Conservation (phyloP, 768 basidiomycete species). For the Serendipita vermifera region DNA sequence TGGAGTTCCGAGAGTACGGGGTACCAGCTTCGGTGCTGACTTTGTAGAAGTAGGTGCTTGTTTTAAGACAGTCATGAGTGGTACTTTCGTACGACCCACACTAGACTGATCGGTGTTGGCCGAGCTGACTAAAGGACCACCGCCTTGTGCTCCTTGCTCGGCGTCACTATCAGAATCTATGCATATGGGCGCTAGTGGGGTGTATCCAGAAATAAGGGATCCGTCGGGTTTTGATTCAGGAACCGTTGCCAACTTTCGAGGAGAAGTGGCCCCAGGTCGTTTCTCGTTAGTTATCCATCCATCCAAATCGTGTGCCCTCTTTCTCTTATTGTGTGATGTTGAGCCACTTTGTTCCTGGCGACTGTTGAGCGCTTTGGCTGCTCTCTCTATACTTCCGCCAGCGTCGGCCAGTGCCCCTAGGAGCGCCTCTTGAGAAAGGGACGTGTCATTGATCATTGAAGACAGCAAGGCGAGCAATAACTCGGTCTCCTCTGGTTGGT, state of each 20-base stretch:
- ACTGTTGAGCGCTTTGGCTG: slow-evolving; percentile 32
- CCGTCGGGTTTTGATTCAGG: slow-evolving; percentile 14
- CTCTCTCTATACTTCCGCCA: slow-evolving; percentile 42
- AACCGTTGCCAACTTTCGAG: neutral
- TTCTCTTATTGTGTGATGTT: slow-evolving; percentile 34
- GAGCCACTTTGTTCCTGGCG: slow-evolving; percentile 15
- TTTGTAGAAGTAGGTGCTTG: slow-evolving; percentile 33
- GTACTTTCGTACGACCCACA: slow-evolving; percentile 11
- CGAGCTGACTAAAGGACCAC: slow-evolving; percentile 13
- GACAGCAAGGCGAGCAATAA: slow-evolving; percentile 52
- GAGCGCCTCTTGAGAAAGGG: slow-evolving; percentile 30
- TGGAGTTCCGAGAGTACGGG: slow-evolving; percentile 50
- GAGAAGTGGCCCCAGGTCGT: neutral
- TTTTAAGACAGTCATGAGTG: slow-evolving; percentile 42
- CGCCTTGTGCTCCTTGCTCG: neutral
- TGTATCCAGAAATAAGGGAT: neutral
- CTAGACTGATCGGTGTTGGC: slow-evolving; percentile 7
- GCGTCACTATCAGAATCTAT: neutral
- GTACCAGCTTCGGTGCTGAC: slow-evolving; percentile 35
- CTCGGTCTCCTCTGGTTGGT: slow-evolving; percentile 40
- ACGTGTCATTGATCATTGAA: slow-evolving; percentile 36
- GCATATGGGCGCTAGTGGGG: neutral
- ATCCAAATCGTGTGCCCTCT: slow-evolving; percentile 33
- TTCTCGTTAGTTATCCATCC: slow-evolving; percentile 29
- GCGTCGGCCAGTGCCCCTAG: slow-evolving; percentile 46